Evolutionary conservation across 148 eudicot genomes (phyloP), one percentile per base, ranked within the genome.

Genomic region (Oxyria digyna): DNA sequence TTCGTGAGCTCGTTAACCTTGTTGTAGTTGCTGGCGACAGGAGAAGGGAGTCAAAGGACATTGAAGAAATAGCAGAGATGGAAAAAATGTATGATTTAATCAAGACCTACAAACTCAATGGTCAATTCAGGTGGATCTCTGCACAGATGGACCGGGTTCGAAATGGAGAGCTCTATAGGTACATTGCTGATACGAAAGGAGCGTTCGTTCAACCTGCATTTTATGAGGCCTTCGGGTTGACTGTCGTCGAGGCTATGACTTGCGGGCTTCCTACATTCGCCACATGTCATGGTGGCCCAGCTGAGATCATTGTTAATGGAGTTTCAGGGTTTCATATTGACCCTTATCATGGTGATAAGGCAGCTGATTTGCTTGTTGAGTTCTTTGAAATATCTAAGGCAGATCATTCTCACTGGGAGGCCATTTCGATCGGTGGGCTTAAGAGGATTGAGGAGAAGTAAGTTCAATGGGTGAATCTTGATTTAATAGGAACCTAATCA

Each of bases 241-340:
- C 99, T 23, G 99, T 94, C 32, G 97, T 94, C 13, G 99, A 94
- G 77, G 83, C 97, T 68, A 94, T 94, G 99, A 94, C 96, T 4
- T 94, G 99, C 75, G 99, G 99, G 11, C 69, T 94, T 48, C 99
- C 99, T 12, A 94, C 99, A 0, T 94, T 94, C 32, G 99, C 99
- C 4, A 94, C 99, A 9, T 77, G 88, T 72, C 76, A 94, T 23
- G 97, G 99, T 45, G 99, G 99, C 14, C 90, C 90, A 2, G 97
- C 97, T 29, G 99, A 94, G 86, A 94, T 94, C 64, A 94, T 94
- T 35, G 85, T 94, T 26, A 80, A 94, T 45, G 99, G 97, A 17
- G 87, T 84, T 41, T 91, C 97, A 0, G 97, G 99, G 8, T 94
- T 81, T 81, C 99, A 94, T 69, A 94, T 94, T 75, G 99, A 94